Evolutionary conservation across 2,329 filamentous ascomycete species (phyloP), one percentile per base, ranked within the genome.

Genomic region (Stachybotrys chartarum): DNA sequence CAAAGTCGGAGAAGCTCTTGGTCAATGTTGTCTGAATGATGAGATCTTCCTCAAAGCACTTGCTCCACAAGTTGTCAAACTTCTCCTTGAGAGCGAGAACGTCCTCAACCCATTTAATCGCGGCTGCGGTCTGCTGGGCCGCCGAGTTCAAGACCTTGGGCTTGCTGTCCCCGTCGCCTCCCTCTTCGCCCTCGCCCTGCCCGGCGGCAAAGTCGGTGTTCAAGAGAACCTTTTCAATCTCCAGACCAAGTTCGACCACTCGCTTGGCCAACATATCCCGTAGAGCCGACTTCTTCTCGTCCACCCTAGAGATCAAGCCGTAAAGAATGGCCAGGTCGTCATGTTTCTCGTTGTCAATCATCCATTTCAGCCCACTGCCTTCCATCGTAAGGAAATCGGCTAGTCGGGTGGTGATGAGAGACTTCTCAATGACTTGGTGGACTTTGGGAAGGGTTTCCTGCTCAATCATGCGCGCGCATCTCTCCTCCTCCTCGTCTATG

Each of bases 61-160:
- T 70, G 47, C 75, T 75, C 83, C 87, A 91, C 57, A 99, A 82
- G 12, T 73, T 79, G 68, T 97, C 92, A 64, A 96, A 97, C 67
- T 94, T 95, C 62, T 88, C 86, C 71, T 97, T 97, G 31, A 99
- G 77, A 17, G 74, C 73, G 51, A 99, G 75, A 3, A 97, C 89
- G 63, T 96, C 91, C 63, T 96, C 90, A 3, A 97, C 93, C 94
- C 94, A 99, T 64, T 89, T 90, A 63, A 97, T 88, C 0, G 94
- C 94, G 1, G 91, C 88, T 0, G 84, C 82, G 1, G 94, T 97
- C 66, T 92, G 87, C 68, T 91, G 87, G 31, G 90, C 92, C 7
- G 86, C 75, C 1, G 82, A 67, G 44, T 71, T 72, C 50, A 73
- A 53, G 7, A 64, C 39, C 60, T 69, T 73, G 46, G 63, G 44